Base-by-base conservation (phyloP, 106 monocot genomes). In the Dendrobium nobile region DNA sequence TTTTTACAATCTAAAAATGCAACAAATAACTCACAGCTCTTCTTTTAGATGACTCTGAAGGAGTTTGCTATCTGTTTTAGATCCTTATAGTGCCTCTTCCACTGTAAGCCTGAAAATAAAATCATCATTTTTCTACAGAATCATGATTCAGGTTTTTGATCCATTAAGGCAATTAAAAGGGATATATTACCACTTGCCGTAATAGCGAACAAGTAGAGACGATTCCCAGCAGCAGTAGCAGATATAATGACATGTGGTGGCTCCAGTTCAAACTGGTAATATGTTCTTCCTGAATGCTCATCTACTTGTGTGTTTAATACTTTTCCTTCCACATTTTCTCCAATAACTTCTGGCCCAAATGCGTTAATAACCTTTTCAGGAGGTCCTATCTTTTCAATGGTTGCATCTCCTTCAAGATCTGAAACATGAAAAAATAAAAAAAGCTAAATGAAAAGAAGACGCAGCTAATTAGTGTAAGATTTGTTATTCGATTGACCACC, bases 251-350 rank as follows among this genome's bases (percentile, higher is more conserved):
- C 82, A 86, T 96, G 96, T n/a, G 96, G 96, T 26, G 96, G 88
- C 72, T 96, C 96, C 41, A 96, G 64, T 79, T 96, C 96, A 75
- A 87, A 93, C 55, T 85, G 91, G 84, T 96, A 96, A 45, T 94
- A 96, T 78, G 79, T 96, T 55, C 94, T 94, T 31, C 94, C 90
- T 77, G 81, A 81, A 84, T 88, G 83, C 51, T 97, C 92, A 65
- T 59, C 87, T 33, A 90, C 90, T 79, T 88, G 84, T 72, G 79
- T 88, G 77, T 87, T 83, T 74, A 88, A 22, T 31, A 97, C 96
- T 48, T 92, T 97, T 13, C 94, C 96, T 87, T 97, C 96, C 19
- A 97, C 94, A 81, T 90, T 97, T 70, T 96, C 93, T 9, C 96
- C 94, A 18, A 94, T 89, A 37, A 96, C 88, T 88, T 96, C 96